These are phyloP conservation scores for Phialophora chinensis DNA, from an alignment of 2,329 filamentous ascomycete species.

Conservation along the genomic window DNA sequence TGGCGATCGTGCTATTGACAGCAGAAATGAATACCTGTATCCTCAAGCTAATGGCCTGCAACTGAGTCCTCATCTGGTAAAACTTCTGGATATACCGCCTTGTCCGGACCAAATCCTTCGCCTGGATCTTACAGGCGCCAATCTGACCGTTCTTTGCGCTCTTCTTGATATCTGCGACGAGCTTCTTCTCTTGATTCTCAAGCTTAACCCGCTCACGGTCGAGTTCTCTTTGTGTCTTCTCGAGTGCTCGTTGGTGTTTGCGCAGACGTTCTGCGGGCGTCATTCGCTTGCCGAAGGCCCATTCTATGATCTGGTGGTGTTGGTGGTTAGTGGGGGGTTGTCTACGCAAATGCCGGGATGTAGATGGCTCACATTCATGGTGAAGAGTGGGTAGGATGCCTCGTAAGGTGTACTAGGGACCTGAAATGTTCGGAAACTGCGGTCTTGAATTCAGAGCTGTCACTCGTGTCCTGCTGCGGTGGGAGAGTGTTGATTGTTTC, in stretches of 20 bases:
- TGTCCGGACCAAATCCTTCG: constrained; percentile 93
- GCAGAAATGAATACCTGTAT: constrained; percentile 72
- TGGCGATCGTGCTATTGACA: not conserved
- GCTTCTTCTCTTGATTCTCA: constrained; percentile 98
- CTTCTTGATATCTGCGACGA: constrained; percentile 95
- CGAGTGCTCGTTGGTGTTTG: constrained; percentile 89
- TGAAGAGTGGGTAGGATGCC: not conserved
- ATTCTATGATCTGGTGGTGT: constrained; percentile 76
- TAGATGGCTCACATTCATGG: constrained; percentile 50
- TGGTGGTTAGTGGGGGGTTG: constrained; percentile 33
- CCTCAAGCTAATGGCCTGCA: constrained; percentile 92
- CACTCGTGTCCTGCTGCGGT: not conserved
- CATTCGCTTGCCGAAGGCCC: constrained; percentile 99
- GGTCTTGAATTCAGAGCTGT: not conserved
- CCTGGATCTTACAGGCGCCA: constrained; percentile 98
- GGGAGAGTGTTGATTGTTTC: not conserved
- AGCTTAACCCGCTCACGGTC: constrained; percentile 94
- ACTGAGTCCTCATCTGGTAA: constrained; percentile 94
- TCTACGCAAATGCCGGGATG: not conserved
- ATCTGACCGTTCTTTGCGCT: constrained; percentile 98
- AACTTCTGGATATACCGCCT: constrained; percentile 93
- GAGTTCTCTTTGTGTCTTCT: constrained; percentile 95
- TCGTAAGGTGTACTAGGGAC: too few relatives aligned
- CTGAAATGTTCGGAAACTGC: too few relatives aligned
- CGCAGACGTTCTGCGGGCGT: constrained; percentile 75